Evolutionary conservation across 192 early-diverging fungal genomes (phyloP).

Genomic region (Dissophora globulifera): DNA sequence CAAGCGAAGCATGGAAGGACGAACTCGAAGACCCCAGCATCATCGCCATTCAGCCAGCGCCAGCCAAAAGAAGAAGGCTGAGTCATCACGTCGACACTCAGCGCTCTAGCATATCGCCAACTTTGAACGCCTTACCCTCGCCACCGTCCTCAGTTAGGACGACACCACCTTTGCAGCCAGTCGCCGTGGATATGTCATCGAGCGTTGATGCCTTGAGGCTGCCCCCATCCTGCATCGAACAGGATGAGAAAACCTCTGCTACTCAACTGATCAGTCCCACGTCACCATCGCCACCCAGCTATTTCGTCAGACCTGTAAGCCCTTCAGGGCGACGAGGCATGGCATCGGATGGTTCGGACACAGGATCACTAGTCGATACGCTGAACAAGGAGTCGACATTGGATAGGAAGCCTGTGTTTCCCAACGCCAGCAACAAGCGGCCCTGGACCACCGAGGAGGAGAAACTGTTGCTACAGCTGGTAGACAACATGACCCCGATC

Average conservation of each 20-base stretch:
- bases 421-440: conserved; percentile 31
- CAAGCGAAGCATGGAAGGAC: neutral
- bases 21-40: neutral
- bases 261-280: conserved; percentile 25
- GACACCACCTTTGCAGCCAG: conserved; percentile 24
- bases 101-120: conserved; percentile 7
- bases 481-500: conserved; percentile 27
- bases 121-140: conserved; percentile 20
- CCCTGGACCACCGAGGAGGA: conserved; percentile 50
- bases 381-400: neutral
- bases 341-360: neutral
- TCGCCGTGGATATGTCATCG: conserved; percentile 8
- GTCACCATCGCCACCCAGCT: conserved; percentile 12
- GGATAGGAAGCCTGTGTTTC: neutral
- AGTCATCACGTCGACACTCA: conserved; percentile 18
- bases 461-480: conserved; percentile 31
- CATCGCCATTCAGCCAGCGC: conserved; percentile 8
- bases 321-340: too few species aligned
- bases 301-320: too few species aligned
- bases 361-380: too few species aligned
- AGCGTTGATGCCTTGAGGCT: conserved; percentile 3
- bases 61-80: conserved; percentile 22
- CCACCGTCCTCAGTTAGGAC: conserved; percentile 34
- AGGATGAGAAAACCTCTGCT: neutral
- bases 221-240: neutral